Conservation (phyloP, 208 protist genomes). For the Zelonia costaricensis region DNA sequence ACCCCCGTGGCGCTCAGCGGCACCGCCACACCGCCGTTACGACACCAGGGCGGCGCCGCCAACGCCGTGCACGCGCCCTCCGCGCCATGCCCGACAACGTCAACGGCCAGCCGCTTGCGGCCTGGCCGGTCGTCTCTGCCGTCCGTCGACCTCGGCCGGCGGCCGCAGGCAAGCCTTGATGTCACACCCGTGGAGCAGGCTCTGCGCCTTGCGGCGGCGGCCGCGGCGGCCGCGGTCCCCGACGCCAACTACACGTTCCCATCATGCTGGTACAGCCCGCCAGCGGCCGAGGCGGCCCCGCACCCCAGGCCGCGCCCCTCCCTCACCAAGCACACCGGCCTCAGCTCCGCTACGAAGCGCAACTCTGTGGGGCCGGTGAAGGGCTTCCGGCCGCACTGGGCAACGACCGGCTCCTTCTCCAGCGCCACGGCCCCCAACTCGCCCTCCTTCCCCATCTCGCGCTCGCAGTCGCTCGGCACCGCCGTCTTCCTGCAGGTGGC, state of each 20-base stretch:
- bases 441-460: not conserved
- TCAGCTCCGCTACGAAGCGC: not conserved
- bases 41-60: not conserved
- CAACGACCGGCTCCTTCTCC: not conserved
- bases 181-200: not conserved
- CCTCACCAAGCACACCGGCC: not conserved
- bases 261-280: not conserved
- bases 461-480: conserved; percentile 1
- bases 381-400: not conserved
- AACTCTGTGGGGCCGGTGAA: not conserved
- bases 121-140: not conserved
- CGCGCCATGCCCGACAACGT: not conserved
- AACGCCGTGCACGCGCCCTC: not conserved
- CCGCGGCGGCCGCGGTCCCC: no score
- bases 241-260: no score
- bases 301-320: not conserved
- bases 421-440: not conserved
- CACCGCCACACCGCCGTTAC: not conserved
- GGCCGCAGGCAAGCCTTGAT: no score
- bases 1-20: no score
- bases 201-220: not conserved
- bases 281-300: not conserved
- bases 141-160: not conserved
- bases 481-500: not conserved
- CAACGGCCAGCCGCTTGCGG: not conserved